A percentile compares a stretch with the other conserved stretches of the same genome.
These are phyloP conservation scores for Uronychia binucleata DNA, from an alignment of 73 alveolate species.

Conservation along the genomic window DNA sequence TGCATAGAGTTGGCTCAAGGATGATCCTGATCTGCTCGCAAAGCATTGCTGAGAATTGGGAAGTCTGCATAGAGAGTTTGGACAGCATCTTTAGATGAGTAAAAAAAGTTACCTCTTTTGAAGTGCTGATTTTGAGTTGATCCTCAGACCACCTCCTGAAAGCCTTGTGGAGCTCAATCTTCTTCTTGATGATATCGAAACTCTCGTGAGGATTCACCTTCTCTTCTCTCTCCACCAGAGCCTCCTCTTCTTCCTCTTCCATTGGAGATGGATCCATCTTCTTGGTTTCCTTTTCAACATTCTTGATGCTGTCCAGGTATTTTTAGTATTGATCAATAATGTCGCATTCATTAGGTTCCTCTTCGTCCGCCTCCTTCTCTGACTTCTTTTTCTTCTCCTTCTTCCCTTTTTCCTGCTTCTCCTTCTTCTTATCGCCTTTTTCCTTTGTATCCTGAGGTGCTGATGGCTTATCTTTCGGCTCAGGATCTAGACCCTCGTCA, in stretches of 20 bases:
- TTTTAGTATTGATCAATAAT: slow-evolving; percentile 46
- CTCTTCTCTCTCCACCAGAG: slow-evolving; percentile 15
- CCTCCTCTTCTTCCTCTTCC: slow-evolving; percentile 8
- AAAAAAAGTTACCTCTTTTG: no score
- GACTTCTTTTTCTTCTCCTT: slow-evolving; percentile 44
- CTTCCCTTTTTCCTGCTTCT: slow-evolving; percentile 61
- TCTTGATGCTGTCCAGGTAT: slow-evolving; percentile 12
- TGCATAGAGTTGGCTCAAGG: slow-evolving; percentile 88
- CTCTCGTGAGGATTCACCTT: slow-evolving; percentile 10
- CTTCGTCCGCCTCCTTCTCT: slow-evolving; percentile 15
- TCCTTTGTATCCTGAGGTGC: slow-evolving; percentile 40
- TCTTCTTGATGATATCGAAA: slow-evolving; percentile 18
- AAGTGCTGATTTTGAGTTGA: no score
- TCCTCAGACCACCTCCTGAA: slow-evolving; percentile 16
- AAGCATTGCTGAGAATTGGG: slow-evolving; percentile 47
- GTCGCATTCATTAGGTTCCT: not conserved
- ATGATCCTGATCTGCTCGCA: slow-evolving; percentile 89
- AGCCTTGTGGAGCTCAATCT: slow-evolving; percentile 8
- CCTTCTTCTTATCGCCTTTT: slow-evolving; percentile 67
- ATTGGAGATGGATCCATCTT: not conserved
- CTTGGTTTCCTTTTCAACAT: slow-evolving; percentile 8
- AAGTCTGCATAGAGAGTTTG: slow-evolving; percentile 35
- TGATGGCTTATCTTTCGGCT: slow-evolving; percentile 40
- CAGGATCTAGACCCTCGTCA: slow-evolving; percentile 55
- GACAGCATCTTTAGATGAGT: slow-evolving; percentile 27